phyloP scores from a whole-genome alignment of 768 basidiomycete genomes.

The Leccinum arenicola region DNA sequence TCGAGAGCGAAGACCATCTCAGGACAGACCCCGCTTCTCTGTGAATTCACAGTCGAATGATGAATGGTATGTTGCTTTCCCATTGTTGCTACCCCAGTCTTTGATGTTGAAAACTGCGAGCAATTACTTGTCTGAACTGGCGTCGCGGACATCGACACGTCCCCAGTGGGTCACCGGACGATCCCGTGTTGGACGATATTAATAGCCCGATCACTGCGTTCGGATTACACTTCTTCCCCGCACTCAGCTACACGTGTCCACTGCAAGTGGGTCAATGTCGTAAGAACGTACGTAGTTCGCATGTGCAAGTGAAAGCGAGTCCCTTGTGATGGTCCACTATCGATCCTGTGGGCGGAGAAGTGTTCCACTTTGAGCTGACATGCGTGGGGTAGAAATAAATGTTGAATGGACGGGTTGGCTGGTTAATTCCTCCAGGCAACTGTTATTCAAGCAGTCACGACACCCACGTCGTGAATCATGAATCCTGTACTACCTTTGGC shows the following conservation, averaged over 20 bases:
- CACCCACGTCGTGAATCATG: conserved; percentile 2
- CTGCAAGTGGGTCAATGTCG: not conserved
- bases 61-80: not conserved
- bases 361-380: not conserved
- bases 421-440: not conserved
- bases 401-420: not conserved
- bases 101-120: not conserved
- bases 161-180: not conserved
- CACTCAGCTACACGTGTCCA: not conserved
- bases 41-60: not conserved
- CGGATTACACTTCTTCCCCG: not conserved
- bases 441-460: not conserved
- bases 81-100: not conserved
- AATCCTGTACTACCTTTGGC: conserved; percentile 24
- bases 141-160: not conserved
- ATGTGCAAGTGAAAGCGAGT: not conserved
- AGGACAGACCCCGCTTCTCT: not conserved
- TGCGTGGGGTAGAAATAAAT: not conserved
- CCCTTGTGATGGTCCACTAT: not conserved
- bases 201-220: not conserved
- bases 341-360: not conserved
- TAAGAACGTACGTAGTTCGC: not conserved
- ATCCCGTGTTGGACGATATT: not conserved
- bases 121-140: not conserved
- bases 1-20: no score